Conservation (phyloP, 345 rosid species). For the Brassica nigra region DNA sequence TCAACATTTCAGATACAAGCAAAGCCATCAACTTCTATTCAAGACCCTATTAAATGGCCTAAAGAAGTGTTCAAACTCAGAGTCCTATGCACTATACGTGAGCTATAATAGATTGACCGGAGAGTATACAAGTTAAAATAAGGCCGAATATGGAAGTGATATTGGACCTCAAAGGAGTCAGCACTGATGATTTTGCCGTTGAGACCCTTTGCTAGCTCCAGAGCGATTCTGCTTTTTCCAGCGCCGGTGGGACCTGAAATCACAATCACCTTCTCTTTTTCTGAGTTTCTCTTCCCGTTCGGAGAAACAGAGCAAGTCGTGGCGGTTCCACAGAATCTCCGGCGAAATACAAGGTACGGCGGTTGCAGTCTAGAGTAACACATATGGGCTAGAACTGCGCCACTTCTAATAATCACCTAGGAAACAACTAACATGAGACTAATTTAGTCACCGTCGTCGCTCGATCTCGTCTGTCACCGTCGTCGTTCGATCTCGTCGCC, state of each 20-base stretch:
- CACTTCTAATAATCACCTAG: constrained; percentile 46
- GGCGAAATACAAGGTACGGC: constrained; percentile 35
- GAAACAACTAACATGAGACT: too few species aligned
- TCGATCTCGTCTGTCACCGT: too few species aligned
- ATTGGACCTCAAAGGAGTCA: constrained; percentile 85
- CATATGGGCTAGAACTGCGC: constrained; percentile 47
- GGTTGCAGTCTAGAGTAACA: constrained; percentile 48
- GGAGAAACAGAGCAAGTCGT: constrained; percentile 43
- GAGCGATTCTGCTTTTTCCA: constrained; percentile 79
- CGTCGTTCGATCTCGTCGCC: too few species aligned
- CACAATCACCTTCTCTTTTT: constrained; percentile 71
- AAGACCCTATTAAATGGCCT: too few species aligned
- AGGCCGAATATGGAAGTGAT: too few species aligned
- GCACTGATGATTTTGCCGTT: constrained; percentile 96
- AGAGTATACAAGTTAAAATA: background rate
- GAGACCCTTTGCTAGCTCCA: constrained; percentile 89
- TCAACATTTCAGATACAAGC: constrained; percentile 15
- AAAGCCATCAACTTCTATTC: background rate
- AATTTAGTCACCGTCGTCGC: too few species aligned
- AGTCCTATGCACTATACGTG: too few species aligned
- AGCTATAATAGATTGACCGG: background rate
- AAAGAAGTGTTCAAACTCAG: too few species aligned
- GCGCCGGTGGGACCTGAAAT: constrained; percentile 94
- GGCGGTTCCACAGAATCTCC: constrained; percentile 39
- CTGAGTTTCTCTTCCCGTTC: constrained; percentile 1